Conservation (phyloP, 139 green algal genomes). For the Coelastrella sp. region DNA sequence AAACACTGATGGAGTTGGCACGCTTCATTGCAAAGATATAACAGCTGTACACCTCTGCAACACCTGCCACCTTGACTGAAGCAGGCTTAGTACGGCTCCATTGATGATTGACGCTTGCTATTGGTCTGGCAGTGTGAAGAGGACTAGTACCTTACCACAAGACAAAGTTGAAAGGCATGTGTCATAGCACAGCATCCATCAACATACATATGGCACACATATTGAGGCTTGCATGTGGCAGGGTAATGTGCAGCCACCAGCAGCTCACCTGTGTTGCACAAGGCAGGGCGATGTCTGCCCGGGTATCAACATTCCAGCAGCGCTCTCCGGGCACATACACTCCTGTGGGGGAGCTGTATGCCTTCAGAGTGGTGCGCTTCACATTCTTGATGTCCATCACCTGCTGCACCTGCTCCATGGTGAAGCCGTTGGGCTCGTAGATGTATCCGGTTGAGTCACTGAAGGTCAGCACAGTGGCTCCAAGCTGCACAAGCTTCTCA, state of each 20-base stretch:
- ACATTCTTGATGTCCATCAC: constrained; percentile 70
- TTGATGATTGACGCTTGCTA: too few species aligned
- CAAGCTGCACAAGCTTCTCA: constrained; percentile 80
- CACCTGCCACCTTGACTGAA: too few species aligned
- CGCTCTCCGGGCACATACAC: constrained; percentile 72
- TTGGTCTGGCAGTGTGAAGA: too few species aligned
- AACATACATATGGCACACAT: too few species aligned
- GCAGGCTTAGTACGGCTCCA: too few species aligned
- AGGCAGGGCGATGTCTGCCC: constrained; percentile 81
- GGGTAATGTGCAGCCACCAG: background rate
- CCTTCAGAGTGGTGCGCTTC: constrained; percentile 46
- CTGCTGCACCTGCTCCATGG: constrained; percentile 62
- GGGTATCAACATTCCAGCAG: constrained; percentile 72
- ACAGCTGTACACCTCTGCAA: too few species aligned
- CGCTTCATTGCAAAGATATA: too few species aligned
- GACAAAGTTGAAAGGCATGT: too few species aligned
- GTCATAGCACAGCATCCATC: too few species aligned
- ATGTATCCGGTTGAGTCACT: constrained; percentile 75
- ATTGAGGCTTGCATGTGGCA: background rate
- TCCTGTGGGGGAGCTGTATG: constrained; percentile 41
- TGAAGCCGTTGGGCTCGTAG: constrained; percentile 74
- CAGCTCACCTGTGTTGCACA: constrained; percentile 73
- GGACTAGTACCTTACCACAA: too few species aligned
- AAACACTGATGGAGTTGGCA: too few species aligned
- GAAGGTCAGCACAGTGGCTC: constrained; percentile 74